Conservation (phyloP, 495 filamentous ascomycete species). For the Penicillium lividum region DNA sequence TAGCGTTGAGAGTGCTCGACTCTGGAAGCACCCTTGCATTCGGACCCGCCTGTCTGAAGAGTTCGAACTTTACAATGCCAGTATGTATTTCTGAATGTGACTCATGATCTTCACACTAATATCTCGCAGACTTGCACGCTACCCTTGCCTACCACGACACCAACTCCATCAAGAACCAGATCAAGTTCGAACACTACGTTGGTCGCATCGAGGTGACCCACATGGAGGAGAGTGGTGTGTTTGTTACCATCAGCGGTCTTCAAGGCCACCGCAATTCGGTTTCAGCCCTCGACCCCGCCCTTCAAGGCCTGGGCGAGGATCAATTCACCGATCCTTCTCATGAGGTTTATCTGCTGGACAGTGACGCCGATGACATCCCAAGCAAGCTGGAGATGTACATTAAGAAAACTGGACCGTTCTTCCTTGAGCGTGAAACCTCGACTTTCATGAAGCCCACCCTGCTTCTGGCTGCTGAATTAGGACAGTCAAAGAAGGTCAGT, state of each 20-base stretch:
- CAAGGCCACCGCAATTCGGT: slow-evolving; percentile 47
- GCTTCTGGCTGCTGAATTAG: slow-evolving; percentile 55
- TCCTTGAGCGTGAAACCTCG: slow-evolving; percentile 66
- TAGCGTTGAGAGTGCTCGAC: slow-evolving; percentile 71
- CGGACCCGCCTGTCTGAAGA: slow-evolving; percentile 73
- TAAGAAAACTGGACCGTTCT: slow-evolving; percentile 59
- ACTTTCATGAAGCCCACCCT: slow-evolving; percentile 69
- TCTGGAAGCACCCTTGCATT: slow-evolving; percentile 81
- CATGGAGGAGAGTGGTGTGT: slow-evolving; percentile 57
- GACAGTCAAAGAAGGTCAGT: slow-evolving; percentile 52
- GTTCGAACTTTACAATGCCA: slow-evolving; percentile 70
- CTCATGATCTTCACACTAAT: slow-evolving; percentile 16
- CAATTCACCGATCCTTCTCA: slow-evolving; percentile 42
- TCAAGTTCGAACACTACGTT: slow-evolving; percentile 57
- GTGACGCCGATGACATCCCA: slow-evolving; percentile 66
- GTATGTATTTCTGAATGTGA: slow-evolving; percentile 28
- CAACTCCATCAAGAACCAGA: slow-evolving; percentile 56
- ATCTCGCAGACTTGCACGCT: slow-evolving; percentile 56
- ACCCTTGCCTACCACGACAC: slow-evolving; percentile 67
- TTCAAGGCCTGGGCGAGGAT: slow-evolving; percentile 51
- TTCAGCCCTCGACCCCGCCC: slow-evolving; percentile 53
- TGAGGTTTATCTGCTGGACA: slow-evolving; percentile 61
- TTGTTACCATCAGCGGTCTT: slow-evolving; percentile 51
- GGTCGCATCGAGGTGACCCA: slow-evolving; percentile 70
- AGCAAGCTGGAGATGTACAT: slow-evolving; percentile 70